These are phyloP conservation scores for Huntiella bhutanensis DNA, from an alignment of 2,329 filamentous ascomycete species.

Conservation along the genomic window DNA sequence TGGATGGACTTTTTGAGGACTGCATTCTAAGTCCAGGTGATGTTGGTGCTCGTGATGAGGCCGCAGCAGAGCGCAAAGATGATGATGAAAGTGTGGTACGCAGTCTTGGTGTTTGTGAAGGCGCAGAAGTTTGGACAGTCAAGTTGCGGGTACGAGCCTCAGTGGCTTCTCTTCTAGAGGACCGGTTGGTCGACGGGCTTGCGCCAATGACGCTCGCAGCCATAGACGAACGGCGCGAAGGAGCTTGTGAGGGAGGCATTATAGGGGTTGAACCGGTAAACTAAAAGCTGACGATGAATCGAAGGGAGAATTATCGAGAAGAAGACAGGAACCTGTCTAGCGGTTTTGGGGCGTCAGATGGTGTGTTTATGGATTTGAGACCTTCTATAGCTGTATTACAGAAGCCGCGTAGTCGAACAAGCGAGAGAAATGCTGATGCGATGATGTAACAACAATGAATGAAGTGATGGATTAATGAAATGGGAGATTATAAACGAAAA, in stretches of 20 bases:
- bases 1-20: slow-evolving; percentile 23
- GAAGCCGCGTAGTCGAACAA: no score
- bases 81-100: slow-evolving; percentile 7
- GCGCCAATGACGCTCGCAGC: slow-evolving; percentile 3
- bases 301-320: no score
- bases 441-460: no score
- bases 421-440: no score
- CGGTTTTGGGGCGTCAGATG: no score
- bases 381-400: no score
- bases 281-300: no score
- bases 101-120: slow-evolving; percentile 6
- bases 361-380: no score
- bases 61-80: slow-evolving; percentile 17
- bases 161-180: slow-evolving; percentile 14
- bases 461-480: no score
- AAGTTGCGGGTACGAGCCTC: background rate
- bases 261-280: background rate
- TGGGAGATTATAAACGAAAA: background rate
- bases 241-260: slow-evolving; percentile 6
- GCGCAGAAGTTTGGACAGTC: background rate
- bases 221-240: slow-evolving; percentile 8
- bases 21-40: slow-evolving; percentile 20
- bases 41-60: slow-evolving; percentile 19
- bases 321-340: no score
- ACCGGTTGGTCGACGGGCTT: slow-evolving; percentile 4